phyloP scores from a whole-genome alignment of 805 yeast species.

The Zygoascus bituminiphila region DNA sequence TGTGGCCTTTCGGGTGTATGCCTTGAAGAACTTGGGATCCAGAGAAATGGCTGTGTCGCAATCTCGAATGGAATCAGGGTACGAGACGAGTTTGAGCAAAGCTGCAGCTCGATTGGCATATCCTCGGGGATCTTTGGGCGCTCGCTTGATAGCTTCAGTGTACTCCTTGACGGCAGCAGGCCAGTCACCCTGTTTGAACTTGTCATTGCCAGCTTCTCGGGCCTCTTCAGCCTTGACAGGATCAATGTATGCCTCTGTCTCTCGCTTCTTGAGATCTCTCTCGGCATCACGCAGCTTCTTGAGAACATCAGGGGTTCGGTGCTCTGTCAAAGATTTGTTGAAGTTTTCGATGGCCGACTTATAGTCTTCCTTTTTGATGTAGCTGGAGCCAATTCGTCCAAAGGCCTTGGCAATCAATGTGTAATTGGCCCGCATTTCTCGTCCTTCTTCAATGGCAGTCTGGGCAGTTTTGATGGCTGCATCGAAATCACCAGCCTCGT shows the following conservation, averaged over 20 bases:
- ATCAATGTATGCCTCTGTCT: constrained; percentile 70
- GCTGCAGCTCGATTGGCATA: constrained; percentile 98
- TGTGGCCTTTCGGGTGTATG: constrained; percentile 93
- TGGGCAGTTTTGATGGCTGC: constrained; percentile 74
- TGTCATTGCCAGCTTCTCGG: constrained; percentile 83
- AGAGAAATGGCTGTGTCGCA: constrained; percentile 82
- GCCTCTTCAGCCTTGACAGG: constrained; percentile 95
- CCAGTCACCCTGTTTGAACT: constrained; percentile 88
- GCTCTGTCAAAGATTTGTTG: constrained; percentile 92
- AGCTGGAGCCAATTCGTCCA: constrained; percentile 81
- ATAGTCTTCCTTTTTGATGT: constrained; percentile 66
- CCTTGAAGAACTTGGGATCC: constrained; percentile 87
- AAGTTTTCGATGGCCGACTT: constrained; percentile 66
- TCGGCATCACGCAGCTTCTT: constrained; percentile 82
- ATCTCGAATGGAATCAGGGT: constrained; percentile 93
- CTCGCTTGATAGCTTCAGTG: constrained; percentile 91
- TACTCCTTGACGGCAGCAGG: constrained; percentile 92
- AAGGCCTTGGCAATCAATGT: constrained; percentile 86
- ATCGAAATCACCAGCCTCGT: constrained; percentile 87
- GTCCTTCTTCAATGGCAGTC: constrained; percentile 79
- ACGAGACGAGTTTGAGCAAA: constrained; percentile 84
- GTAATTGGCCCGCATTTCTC: constrained; percentile 86
- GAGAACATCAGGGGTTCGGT: constrained; percentile 89
- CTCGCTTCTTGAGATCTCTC: constrained; percentile 71
- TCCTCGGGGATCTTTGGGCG: constrained; percentile 95